These are phyloP conservation scores for Monosporozyma aquatica DNA, from an alignment of 805 yeast species.

Conservation along the genomic window DNA sequence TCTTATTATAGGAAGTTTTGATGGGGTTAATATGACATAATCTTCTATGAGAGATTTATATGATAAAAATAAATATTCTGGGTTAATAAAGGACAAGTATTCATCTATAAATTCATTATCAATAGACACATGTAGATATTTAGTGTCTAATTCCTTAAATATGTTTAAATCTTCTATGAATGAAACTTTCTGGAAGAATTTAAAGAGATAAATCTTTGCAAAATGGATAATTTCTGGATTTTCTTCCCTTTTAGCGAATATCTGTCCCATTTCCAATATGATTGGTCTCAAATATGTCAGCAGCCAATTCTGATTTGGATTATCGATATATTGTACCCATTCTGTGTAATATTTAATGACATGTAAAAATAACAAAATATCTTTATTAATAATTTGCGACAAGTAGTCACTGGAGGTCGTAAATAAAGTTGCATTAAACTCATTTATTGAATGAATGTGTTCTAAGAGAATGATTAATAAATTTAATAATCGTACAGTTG, in stretches of 20 bases:
- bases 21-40: slow-evolving; percentile 13
- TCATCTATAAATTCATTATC: slow-evolving; percentile 15
- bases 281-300: slow-evolving; percentile 9
- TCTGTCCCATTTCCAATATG: slow-evolving; percentile 14
- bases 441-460: slow-evolving; percentile 9
- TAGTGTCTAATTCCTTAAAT: slow-evolving; percentile 14
- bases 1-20: slow-evolving; percentile 17
- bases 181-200: slow-evolving; percentile 20
- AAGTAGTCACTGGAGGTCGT: slow-evolving; percentile 12
- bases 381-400: slow-evolving; percentile 9
- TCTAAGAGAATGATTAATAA: slow-evolving; percentile 12
- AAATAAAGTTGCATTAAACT: slow-evolving; percentile 14
- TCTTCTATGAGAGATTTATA: slow-evolving; percentile 11
- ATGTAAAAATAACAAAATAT: slow-evolving; percentile 21
- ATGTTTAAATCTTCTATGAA: slow-evolving; percentile 13
- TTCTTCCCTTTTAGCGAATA: slow-evolving; percentile 13
- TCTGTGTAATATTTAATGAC: slow-evolving; percentile 16
- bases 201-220: slow-evolving; percentile 18
- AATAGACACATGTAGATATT: slow-evolving; percentile 14
- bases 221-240: slow-evolving; percentile 15
- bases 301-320: slow-evolving; percentile 10
- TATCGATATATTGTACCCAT: slow-evolving; percentile 6
- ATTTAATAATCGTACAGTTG: slow-evolving; percentile 19
- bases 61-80: slow-evolving; percentile 16
- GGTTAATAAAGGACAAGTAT: slow-evolving; percentile 24